Percentiles rank a stretch among this genome's conserved stretches.
Evolutionary conservation across 2,329 filamentous ascomycete genomes (phyloP).

Genomic region (Colletotrichum theobromicola): DNA sequence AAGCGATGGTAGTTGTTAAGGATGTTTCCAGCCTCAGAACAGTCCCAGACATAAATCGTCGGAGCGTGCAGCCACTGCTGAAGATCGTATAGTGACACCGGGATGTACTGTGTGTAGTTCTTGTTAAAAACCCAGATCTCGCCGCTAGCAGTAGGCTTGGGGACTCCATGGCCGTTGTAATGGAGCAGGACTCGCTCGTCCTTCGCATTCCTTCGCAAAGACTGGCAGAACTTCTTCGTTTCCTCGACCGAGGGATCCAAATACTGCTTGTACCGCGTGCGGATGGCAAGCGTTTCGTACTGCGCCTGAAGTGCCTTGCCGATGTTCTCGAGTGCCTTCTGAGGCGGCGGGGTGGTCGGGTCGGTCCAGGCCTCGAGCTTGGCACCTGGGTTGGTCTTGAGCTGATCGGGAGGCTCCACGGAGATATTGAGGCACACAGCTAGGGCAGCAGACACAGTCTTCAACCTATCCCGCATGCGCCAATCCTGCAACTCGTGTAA

Average conservation of each 20-base stretch:
- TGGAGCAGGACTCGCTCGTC: conserved; percentile 97
- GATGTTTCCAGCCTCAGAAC: conserved; percentile 95
- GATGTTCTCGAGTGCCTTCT: conserved; percentile 91
- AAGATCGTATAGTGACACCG: conserved; percentile 91
- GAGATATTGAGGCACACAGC: conserved; percentile 97
- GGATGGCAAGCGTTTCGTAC: conserved; percentile 92
- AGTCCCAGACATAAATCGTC: conserved; percentile 97
- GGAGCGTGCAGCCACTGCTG: conserved; percentile 96
- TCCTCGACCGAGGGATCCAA: conserved; percentile 96
- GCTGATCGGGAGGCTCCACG: conserved; percentile 94
- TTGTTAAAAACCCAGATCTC: conserved; percentile 99
- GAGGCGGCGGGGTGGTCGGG: conserved; percentile 78
- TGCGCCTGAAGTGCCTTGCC: conserved; percentile 95
- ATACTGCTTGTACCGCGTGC: conserved; percentile 97
- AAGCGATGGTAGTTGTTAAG: conserved; percentile 94
- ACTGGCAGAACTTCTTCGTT: conserved; percentile 94
- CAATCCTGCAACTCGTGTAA: conserved; percentile 81
- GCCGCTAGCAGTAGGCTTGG: conserved; percentile 91
- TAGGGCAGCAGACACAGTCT: conserved; percentile 94
- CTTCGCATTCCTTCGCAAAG: conserved; percentile 88
- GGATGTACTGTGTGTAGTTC: conserved; percentile 98
- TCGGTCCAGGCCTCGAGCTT: conserved; percentile 98
- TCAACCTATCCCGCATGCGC: conserved; percentile 95
- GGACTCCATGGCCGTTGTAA: conserved; percentile 98
- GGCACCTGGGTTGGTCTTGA: conserved; percentile 92